A percentile compares a stretch with the other conserved stretches of the same genome.
Evolutionary conservation across 2,329 filamentous ascomycete genomes (phyloP).

Genomic region (Lasiodiplodia citricola): DNA sequence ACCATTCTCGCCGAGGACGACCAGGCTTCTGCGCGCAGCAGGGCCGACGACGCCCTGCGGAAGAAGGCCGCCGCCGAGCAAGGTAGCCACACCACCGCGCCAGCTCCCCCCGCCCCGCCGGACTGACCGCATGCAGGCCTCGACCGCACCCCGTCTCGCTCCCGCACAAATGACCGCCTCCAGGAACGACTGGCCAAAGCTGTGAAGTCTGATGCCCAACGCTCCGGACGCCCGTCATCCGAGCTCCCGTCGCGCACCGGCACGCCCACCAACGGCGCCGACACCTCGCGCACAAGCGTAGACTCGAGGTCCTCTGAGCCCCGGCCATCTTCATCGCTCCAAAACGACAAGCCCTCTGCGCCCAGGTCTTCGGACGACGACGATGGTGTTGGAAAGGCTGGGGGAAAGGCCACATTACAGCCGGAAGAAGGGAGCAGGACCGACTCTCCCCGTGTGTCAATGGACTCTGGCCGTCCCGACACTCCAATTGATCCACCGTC

Average conservation of each 20-base stretch:
- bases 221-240: slow-evolving; percentile 55
- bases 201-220: slow-evolving; percentile 67
- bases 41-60: slow-evolving; percentile 45
- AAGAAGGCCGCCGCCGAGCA: slow-evolving; percentile 39
- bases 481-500: slow-evolving; percentile 29
- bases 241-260: slow-evolving; percentile 58
- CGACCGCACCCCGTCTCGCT: slow-evolving; percentile 68
- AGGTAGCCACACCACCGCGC: slow-evolving; percentile 32
- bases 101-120: neutral
- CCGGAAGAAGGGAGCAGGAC: neutral
- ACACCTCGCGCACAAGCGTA: slow-evolving; percentile 51
- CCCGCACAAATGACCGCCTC: slow-evolving; percentile 75
- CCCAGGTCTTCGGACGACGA: neutral
- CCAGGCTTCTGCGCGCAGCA: slow-evolving; percentile 53
- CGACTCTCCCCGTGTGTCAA: slow-evolving; percentile 40
- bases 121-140: slow-evolving; percentile 47
- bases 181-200: slow-evolving; percentile 90
- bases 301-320: slow-evolving; percentile 48
- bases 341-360: neutral
- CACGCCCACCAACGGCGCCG: slow-evolving; percentile 55
- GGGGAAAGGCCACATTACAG: slow-evolving; percentile 31
- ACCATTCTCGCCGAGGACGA: slow-evolving; percentile 85
- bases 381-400: slow-evolving; percentile 25
- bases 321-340: slow-evolving; percentile 24
- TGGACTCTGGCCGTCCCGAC: slow-evolving; percentile 40